Percentiles rank a stretch among this genome's conserved stretches.
phyloP scores from a whole-genome alignment of 2,329 filamentous ascomycete genomes.

The Dactylellina drechsleri region DNA sequence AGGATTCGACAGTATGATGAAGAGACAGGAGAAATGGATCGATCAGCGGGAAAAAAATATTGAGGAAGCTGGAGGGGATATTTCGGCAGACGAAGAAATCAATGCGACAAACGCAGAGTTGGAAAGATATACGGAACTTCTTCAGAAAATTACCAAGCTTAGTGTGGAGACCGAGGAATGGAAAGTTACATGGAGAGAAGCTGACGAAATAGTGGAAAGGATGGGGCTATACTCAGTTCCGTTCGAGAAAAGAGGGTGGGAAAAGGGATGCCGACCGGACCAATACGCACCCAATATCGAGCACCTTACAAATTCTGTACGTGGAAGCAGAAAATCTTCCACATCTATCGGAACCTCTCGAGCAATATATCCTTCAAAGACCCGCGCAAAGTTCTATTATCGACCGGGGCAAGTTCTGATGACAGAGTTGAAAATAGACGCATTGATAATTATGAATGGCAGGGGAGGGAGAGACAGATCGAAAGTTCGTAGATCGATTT shows the following conservation, averaged over 20 bases:
- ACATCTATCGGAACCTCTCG: background rate
- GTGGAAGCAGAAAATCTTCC: background rate
- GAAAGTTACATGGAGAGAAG: background rate
- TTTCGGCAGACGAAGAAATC: background rate
- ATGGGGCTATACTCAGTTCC: conserved; percentile 1
- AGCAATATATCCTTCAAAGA: conserved; percentile 5
- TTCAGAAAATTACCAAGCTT: background rate
- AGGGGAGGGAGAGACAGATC: background rate
- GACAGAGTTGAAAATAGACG: conserved; percentile 26
- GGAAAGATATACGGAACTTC: background rate
- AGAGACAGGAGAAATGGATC: background rate
- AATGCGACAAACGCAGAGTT: background rate
- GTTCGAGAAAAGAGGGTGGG: background rate
- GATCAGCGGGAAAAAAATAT: background rate
- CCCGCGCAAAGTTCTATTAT: conserved; percentile 5
- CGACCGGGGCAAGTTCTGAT: conserved; percentile 24
- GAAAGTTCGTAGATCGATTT: background rate
- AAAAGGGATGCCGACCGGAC: background rate
- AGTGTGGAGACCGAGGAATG: background rate
- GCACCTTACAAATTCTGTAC: background rate
- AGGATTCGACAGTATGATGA: background rate
- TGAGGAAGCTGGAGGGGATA: conserved; percentile 2
- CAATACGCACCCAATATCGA: conserved; percentile 16
- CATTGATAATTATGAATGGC: background rate
- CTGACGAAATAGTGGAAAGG: background rate